Conservation (phyloP, 2,329 filamentous ascomycete species). For the Colletotrichum filicis region DNA sequence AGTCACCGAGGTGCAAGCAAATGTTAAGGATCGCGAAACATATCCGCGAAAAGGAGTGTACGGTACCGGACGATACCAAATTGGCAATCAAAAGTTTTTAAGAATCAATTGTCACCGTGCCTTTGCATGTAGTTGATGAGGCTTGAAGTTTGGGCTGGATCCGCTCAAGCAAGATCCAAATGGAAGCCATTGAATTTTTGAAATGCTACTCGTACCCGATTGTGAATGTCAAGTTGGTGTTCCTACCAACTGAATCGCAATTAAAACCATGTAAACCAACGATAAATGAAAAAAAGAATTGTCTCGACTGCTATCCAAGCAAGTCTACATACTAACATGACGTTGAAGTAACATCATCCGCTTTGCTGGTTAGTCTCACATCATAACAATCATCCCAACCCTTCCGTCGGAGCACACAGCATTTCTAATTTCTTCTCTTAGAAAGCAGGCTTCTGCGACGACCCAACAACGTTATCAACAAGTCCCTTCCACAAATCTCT, state of each 20-base stretch:
- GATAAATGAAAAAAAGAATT: not conserved
- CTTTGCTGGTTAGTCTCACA: conserved; percentile 30
- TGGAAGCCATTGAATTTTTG: conserved; percentile 4
- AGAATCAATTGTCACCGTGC: not conserved
- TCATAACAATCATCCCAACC: conserved; percentile 20
- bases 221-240: not conserved
- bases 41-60: conserved; percentile 20
- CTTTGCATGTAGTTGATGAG: not conserved
- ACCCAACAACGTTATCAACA: conserved; percentile 58
- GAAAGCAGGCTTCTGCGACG: conserved; percentile 26
- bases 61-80: conserved; percentile 31
- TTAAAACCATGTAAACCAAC: conserved; percentile 21
- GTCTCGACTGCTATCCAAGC: conserved; percentile 10
- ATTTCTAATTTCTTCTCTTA: not conserved
- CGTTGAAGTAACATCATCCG: conserved; percentile 9
- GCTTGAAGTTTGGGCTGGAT: not conserved
- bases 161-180: not conserved
- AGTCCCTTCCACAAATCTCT: conserved; percentile 67
- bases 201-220: conserved; percentile 9
- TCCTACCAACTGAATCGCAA: not conserved
- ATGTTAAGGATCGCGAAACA: conserved; percentile 9
- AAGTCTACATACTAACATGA: not conserved
- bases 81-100: conserved; percentile 28
- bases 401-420: not conserved
- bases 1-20: not conserved